These are phyloP conservation scores for Protoeuglena noctilucae DNA, from an alignment of 139 green algal species.

Conservation along the genomic window DNA sequence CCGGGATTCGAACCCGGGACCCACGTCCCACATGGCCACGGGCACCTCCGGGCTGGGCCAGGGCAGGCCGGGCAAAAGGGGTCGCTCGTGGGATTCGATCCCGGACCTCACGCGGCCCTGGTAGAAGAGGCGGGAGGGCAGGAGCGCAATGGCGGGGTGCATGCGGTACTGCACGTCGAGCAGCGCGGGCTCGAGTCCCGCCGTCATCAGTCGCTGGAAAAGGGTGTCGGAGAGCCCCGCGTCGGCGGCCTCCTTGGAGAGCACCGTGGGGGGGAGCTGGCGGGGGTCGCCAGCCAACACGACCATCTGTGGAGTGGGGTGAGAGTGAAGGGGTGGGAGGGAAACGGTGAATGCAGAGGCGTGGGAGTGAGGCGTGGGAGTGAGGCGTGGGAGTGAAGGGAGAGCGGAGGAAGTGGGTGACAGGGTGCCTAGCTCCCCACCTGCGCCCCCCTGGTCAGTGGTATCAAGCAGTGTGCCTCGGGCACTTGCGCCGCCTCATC, in stretches of 20 bases:
- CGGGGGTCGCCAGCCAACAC: constrained; percentile 79
- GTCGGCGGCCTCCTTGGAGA: constrained; percentile 30
- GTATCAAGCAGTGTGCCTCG: constrained; percentile 18
- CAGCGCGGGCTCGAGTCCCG: constrained; percentile 47
- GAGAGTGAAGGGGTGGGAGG: constrained; percentile 66
- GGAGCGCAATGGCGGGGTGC: constrained; percentile 52
- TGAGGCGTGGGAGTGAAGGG: neutral
- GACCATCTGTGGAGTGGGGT: constrained; percentile 63
- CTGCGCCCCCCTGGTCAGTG: constrained; percentile 9
- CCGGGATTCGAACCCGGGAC: constrained; percentile 15
- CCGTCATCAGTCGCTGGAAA: constrained; percentile 52
- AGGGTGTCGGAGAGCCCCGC: constrained; percentile 52
- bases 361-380: neutral
- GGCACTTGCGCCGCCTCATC: constrained; percentile 77
- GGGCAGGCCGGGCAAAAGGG: constrained; percentile 10
- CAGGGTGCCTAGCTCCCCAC: too few species aligned
- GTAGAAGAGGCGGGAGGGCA: constrained; percentile 44
- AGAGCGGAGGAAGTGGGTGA: too few species aligned
- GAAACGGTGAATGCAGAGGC: constrained; percentile 1
- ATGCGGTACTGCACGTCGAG: constrained; percentile 89
- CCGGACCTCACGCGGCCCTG: constrained; percentile 21
- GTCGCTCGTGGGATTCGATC: constrained; percentile 12
- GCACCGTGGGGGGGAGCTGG: constrained; percentile 79
- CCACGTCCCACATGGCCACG: constrained; percentile 26
- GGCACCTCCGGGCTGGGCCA: constrained; percentile 29